Percentiles rank a stretch among this genome's conserved stretches.
Evolutionary conservation across 306 rosid genomes (phyloP).

Genomic region (Prunus campanulata): DNA sequence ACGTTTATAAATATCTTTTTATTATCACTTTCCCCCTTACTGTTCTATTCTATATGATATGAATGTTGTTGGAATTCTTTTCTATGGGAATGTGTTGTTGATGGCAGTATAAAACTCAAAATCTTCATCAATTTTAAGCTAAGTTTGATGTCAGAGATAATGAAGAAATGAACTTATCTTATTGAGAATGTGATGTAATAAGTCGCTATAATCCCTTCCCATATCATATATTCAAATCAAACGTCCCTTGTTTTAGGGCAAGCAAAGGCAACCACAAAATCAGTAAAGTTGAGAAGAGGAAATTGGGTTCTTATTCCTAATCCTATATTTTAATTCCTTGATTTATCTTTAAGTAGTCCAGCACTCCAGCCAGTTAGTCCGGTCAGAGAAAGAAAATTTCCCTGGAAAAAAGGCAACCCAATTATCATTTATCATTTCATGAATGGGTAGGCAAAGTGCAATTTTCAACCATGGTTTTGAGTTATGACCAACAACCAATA

Average conservation of each 20-base stretch:
- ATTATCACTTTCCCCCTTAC: too few species aligned
- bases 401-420: background rate
- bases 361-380: background rate
- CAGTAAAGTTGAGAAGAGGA: background rate
- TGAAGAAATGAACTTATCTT: too few species aligned
- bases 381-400: background rate
- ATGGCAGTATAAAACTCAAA: too few species aligned
- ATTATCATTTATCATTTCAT: background rate
- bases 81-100: background rate
- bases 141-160: too few species aligned
- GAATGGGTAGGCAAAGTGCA: background rate
- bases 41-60: background rate
- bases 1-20: background rate
- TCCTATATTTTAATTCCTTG: background rate
- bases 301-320: background rate
- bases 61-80: background rate
- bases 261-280: conserved; percentile 7
- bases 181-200: background rate
- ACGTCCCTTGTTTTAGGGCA: conserved; percentile 4
- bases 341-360: background rate
- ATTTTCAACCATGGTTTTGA: background rate
- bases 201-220: too few species aligned
- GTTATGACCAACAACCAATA: background rate
- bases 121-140: too few species aligned
- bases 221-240: conserved; percentile 2